Base-by-base conservation (phyloP, 805 yeast species). In the Cyberlindnera galapagoensis region DNA sequence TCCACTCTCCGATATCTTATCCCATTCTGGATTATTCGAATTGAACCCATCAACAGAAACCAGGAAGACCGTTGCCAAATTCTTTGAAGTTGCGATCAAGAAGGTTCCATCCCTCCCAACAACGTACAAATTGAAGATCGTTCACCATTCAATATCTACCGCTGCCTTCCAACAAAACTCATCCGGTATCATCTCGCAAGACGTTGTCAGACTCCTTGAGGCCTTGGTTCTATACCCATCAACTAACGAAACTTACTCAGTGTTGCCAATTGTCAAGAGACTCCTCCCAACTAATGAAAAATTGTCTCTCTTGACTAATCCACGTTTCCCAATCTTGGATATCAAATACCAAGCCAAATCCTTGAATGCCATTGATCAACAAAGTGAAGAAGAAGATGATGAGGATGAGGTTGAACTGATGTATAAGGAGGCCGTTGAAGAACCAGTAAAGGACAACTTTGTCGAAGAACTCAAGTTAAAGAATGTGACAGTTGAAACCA, bases 151-250 rank as follows among this genome's bases (percentile, higher is more conserved):
- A 4, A 51, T 74, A 5, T 34, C 62, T 4, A 63, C 54, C 36
- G 51, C 67, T 25, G 47, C 66, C 27, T 42, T 46, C 21, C 56
- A 58, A 34, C 29, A 52, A 31, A 39, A 52, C 12, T 13, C 48
- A 23, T 35, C 49, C 14, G 57, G 62, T 11, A 15, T 42, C 30
- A 46, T 64, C 26, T 51, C 56, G 16, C 18, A 31, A 0, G 39
- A 49, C 18, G 43, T 57, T 14, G 24, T 40, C 9, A 66, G 64
- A 15, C 51, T 76, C 16, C 58, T 84, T 21, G 65, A 75, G 30
- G 54, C 67, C 4, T 57, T 82, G n/a, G 71, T 84, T 3, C 45
- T 84, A 24, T 74, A 69, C 50, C 95, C 95, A 3, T 84, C 81
- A 5, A 54, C 51, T 22, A 62, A 63, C 24, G 79, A 76, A 31